phyloP scores from a whole-genome alignment of 495 filamentous ascomycete genomes.

The Extremus antarcticus region DNA sequence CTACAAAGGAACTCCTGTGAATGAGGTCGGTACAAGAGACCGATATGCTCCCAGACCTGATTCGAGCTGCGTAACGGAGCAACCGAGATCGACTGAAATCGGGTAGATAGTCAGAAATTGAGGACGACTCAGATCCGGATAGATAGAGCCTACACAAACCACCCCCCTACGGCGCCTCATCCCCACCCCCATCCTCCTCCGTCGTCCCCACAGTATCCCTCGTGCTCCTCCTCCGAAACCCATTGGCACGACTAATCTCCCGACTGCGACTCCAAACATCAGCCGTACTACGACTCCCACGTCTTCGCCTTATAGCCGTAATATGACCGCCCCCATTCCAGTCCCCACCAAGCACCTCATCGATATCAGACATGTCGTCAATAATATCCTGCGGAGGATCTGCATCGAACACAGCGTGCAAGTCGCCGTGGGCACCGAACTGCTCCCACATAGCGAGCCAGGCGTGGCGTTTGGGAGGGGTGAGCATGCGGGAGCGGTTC shows the following conservation, averaged over 20 bases:
- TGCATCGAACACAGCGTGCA: conserved; percentile 55
- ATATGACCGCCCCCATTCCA: conserved; percentile 15
- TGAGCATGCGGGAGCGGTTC: conserved; percentile 31
- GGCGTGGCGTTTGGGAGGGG: conserved; percentile 34
- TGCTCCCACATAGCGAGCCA: conserved; percentile 37
- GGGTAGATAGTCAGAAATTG: too few relatives aligned
- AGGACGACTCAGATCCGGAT: too few relatives aligned
- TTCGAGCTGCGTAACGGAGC: too few relatives aligned
- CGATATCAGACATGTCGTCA: conserved; percentile 42
- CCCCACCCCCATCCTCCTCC: neutral
- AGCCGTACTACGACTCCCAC: conserved; percentile 9
- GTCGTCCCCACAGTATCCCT: neutral
- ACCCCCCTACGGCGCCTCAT: neutral
- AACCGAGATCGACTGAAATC: too few relatives aligned
- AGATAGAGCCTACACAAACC: neutral
- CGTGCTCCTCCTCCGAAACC: conserved; percentile 10
- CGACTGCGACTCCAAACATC: conserved; percentile 11
- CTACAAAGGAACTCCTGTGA: too few relatives aligned
- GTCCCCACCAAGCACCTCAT: conserved; percentile 26
- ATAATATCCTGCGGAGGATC: conserved; percentile 53
- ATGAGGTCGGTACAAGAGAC: too few relatives aligned
- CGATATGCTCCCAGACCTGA: too few relatives aligned
- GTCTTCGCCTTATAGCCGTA: conserved; percentile 10
- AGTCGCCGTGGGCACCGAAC: conserved; percentile 52
- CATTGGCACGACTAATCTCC: conserved; percentile 3